A percentile compares a stretch with the other conserved stretches of the same genome.
Evolutionary conservation across 2,329 filamentous ascomycete species (phyloP).

Genomic region (Scorias spongiosa): DNA sequence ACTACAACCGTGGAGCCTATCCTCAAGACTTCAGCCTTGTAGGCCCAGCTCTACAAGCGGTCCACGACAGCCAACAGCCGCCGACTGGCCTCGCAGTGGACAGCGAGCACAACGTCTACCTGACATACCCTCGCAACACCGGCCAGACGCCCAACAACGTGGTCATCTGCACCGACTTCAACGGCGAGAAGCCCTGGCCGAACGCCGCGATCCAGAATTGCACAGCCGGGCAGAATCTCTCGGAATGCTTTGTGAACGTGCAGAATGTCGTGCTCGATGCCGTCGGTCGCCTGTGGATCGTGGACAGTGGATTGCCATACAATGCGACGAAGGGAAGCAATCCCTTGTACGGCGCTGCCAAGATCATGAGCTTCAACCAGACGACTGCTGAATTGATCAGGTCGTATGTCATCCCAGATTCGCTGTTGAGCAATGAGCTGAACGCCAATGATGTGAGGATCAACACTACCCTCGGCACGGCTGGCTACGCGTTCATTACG

Average conservation of each 20-base stretch:
- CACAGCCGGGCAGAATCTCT: constrained; percentile 21
- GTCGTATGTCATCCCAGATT: constrained; percentile 24
- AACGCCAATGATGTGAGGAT: constrained; percentile 30
- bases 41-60: constrained; percentile 20
- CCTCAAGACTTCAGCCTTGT: constrained; percentile 24
- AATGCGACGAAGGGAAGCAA: constrained; percentile 8
- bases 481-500: constrained; percentile 27
- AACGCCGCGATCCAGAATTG: constrained; percentile 27
- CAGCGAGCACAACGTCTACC: constrained; percentile 22
- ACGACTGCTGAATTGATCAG: constrained; percentile 17
- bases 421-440: constrained; percentile 19
- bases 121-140: constrained; percentile 28
- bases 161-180: constrained; percentile 24
- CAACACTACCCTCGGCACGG: constrained; percentile 27
- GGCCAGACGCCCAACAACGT: constrained; percentile 24
- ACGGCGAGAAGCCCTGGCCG: constrained; percentile 25
- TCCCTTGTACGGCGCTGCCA: constrained; percentile 23
- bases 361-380: constrained; percentile 29
- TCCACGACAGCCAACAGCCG: constrained; percentile 23
- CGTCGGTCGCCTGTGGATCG: constrained; percentile 24
- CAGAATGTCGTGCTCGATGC: constrained; percentile 30
- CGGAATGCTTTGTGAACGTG: constrained; percentile 31
- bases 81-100: constrained; percentile 28
- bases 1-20: constrained; percentile 11
- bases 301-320: constrained; percentile 26